Evolutionary conservation across 371 early-diverging fungal genomes (phyloP), one percentile per base, ranked within the genome.

Genomic region (Parasitella parasitica): DNA sequence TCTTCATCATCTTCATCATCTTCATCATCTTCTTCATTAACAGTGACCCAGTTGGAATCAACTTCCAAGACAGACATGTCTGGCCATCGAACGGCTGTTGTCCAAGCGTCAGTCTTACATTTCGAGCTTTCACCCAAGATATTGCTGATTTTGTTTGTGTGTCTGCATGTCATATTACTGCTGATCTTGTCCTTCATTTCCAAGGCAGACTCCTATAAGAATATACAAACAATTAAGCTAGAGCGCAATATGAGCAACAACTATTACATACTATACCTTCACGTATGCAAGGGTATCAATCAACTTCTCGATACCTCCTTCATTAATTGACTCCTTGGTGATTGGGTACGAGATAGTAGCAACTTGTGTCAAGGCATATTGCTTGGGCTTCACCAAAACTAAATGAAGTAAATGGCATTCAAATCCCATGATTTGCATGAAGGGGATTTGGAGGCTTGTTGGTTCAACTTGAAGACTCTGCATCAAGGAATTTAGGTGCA

Each of bases 171-270:
- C 34, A 24, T 28, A 13, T n/a, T 27, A 8, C 37, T 37, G 37
- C 37, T 37, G 36, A 58, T 50, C 48, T 58, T 48, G 59, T 35
- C 36, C 48, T 58, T 58, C 50, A 58, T 49, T 36, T 58, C 50
- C 32, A 58, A 58, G 48, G 59, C 37, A 50, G 59, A 50, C 26
- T 49, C 34, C 49, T 49, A 50, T 36, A 58, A 50, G 48, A 58
- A 58, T 50, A 46, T 58, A 50, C 50, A 49, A 58, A 58, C 36
- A 58, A 58, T 58, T 58, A 46, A 58, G 59, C 48, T 49, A 34
- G 50, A 26, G 34, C 48, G 50, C 35, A 24, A 30, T 58, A 58
- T 50, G 59, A 58, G 37, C 50, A 58, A 35, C 59, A 36, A 50
- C 49, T 34, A 16, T 50, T 58, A 58, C 48, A 58, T 58, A 58